Evolutionary conservation across 116 monocot genomes (phyloP), one percentile per base, ranked within the genome.

Genomic region (Papilionanthe hybrid): DNA sequence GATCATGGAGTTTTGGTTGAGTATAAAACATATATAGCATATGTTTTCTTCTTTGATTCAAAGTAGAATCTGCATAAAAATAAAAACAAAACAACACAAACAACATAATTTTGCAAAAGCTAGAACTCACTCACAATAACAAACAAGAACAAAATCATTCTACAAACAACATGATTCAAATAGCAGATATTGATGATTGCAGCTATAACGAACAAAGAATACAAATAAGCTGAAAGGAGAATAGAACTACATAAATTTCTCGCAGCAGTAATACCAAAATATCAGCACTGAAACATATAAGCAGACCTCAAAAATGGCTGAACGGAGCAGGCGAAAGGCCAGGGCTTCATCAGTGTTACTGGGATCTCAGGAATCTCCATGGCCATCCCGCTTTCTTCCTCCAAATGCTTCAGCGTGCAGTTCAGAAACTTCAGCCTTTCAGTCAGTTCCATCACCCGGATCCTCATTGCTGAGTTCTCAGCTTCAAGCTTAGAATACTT

Each of bases 301-400:
- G 87, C 72, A 0, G 86, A 76, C 30, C 87, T 85, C 48, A 89
- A 53, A 72, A 89, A 80, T 6, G 91, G 83, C 81, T 76, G 86
- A 7, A 79, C 74, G 2, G 87, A 75, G 75, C 76, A 79, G 5
- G 87, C 87, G 7, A 87, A 75, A 77, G 88, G 81, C 92, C 94
- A 94, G 2, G 88, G 90, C 79, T 75, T 85, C 76, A 94, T 81
- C 3, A 91, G 79, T 5, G 90, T 85, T 45, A 87, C 92, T 5
- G 86, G 90, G 22, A 91, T 85, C 73, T 90, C 94, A 1, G 82
- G 91, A 22, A 94, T 86, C 42, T 86, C 88, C 90, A 92, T 81
- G 9, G 80, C 76, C 80, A 88, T 74, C 15, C 89, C 91, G n/a
- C 89, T 85, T 29, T 85, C 79, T 30, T 89, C 88, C 82, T 88